These are phyloP conservation scores for Diaporthe sp. DNA, from an alignment of 2,329 filamentous ascomycete species.

Conservation along the genomic window DNA sequence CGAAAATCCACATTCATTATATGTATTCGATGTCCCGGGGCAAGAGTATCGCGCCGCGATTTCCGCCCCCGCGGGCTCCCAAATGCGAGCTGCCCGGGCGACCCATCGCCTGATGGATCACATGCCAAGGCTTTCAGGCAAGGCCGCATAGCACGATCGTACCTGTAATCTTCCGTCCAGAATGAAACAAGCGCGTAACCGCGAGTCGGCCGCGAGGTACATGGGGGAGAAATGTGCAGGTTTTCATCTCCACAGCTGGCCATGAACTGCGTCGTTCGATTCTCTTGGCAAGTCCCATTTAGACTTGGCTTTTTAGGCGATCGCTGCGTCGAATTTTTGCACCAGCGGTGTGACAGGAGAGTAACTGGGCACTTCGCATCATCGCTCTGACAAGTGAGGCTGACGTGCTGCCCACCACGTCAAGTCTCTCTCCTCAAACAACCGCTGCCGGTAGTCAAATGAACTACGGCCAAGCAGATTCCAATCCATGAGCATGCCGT, in stretches of 20 bases:
- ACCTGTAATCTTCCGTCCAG: neutral
- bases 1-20: neutral
- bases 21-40: no score
- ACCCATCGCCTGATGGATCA: neutral
- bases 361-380: neutral
- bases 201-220: neutral
- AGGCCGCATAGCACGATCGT: neutral
- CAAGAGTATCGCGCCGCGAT: neutral
- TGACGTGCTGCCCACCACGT: neutral
- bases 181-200: neutral
- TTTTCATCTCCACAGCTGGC: constrained; percentile 4
- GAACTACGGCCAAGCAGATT: no score
- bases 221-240: no score
- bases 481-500: neutral
- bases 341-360: constrained; percentile 9
- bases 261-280: neutral
- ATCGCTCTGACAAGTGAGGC: neutral
- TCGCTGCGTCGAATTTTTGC: neutral
- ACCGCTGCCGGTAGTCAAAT: neutral
- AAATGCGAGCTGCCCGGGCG: neutral
- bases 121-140: neutral
- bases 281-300: constrained; percentile 13
- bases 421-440: no score
- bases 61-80: neutral
- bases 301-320: constrained; percentile 15